These are phyloP conservation scores for Mycena leptocephala DNA, from an alignment of 768 basidiomycete genomes.

Conservation along the genomic window DNA sequence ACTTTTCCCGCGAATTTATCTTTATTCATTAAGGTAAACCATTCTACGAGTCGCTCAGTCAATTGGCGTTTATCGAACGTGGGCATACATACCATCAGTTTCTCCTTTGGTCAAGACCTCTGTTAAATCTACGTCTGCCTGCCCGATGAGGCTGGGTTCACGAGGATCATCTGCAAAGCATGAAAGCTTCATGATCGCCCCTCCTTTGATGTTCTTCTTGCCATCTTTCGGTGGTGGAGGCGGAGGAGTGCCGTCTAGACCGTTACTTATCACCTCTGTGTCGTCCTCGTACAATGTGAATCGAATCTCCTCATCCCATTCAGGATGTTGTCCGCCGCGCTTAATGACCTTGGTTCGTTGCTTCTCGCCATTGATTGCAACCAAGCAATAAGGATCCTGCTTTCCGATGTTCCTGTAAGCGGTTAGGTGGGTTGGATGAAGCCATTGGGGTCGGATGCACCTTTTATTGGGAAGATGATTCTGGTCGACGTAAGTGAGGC, in stretches of 20 bases:
- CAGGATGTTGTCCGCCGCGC: slow-evolving; percentile 97
- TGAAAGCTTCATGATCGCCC: slow-evolving; percentile 82
- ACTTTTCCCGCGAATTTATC: slow-evolving; percentile 97
- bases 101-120: slow-evolving; percentile 96
- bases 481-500: slow-evolving; percentile 53
- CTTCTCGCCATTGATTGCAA: slow-evolving; percentile 86
- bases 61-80: background rate
- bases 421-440: background rate
- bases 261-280: slow-evolving; percentile 57
- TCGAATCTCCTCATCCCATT: slow-evolving; percentile 98
- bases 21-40: slow-evolving; percentile 93
- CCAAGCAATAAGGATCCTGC: slow-evolving; percentile 95
- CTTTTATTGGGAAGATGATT: slow-evolving; percentile 91
- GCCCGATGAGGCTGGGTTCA: slow-evolving; percentile 97
- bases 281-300: slow-evolving; percentile 90
- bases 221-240: slow-evolving; percentile 78
- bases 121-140: slow-evolving; percentile 88
- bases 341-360: slow-evolving; percentile 94
- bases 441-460: background rate
- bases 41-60: slow-evolving; percentile 69
- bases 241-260: slow-evolving; percentile 69
- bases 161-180: slow-evolving; percentile 97
- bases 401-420: slow-evolving; percentile 85
- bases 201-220: slow-evolving; percentile 76
- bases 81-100: slow-evolving; percentile 85